Evolutionary conservation across 2,329 filamentous ascomycete species (phyloP), one percentile per base, ranked within the genome.

Genomic region (Biscogniauxia sp.): DNA sequence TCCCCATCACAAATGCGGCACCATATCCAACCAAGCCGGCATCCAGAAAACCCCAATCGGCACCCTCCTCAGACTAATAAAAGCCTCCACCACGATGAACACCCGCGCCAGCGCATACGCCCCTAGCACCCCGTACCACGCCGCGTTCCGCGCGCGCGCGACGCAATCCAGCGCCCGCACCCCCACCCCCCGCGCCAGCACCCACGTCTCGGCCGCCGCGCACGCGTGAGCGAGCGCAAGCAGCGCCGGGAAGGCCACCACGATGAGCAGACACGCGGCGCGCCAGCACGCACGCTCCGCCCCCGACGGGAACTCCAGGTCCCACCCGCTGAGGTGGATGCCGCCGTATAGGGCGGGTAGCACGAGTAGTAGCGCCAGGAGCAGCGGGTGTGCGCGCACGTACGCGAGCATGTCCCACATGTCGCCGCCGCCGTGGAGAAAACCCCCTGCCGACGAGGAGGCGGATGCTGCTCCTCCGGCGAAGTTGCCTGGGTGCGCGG

Each of bases 41-140:
- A 54, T 32, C 25, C 52, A 54, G 17, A 54, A 54, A 2, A 54
- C 52, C 26, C 52, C 52, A 17, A 54, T 54, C 52, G 52, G 52
- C 25, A 54, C 20, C 23, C 52, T 26, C 52, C 52, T 28, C 25
- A 54, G n/a, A 5, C 52, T 32, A 1, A 20, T 20, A 28, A 54
- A 54, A 32, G 20, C 25, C 52, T 54, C 25, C 20, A 19, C 52
- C 15, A 54, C 52, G 25, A 54, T 32, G 52, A 28, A 54, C 52
- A 54, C 3, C 52, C 52, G 9, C 20, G 52, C 52, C 17, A 28
- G 25, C 52, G 23, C 52, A 19, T 54, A 54, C 9, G 17, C 9
- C 1, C 9, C 20, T 25, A 54, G 25, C 52, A 19, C 11, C 2
- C 17, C 23, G 17, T 54, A 54, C 25, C 52, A 32, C 52, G 25